Evolutionary conservation across 495 filamentous ascomycete species (phyloP).

Genomic region (Xylaria scruposa): DNA sequence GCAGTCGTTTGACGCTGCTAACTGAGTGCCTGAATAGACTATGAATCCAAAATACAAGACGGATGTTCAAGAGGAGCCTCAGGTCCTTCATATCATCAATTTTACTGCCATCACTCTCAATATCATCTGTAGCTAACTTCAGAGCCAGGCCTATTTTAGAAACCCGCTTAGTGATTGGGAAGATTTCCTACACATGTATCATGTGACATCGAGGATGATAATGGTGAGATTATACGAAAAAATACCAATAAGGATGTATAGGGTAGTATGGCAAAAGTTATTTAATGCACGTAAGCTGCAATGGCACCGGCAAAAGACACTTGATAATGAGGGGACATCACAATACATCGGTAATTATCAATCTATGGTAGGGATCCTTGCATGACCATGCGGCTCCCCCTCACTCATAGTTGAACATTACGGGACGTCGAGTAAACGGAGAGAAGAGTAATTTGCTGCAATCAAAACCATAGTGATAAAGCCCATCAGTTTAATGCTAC

Average conservation of each 20-base stretch:
- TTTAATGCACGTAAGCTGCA: background rate
- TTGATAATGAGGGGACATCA: background rate
- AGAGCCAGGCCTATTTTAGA: background rate
- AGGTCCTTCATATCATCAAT: background rate
- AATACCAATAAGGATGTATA: background rate
- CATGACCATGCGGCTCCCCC: background rate
- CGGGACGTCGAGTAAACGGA: too few species aligned
- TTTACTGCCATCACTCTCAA: background rate
- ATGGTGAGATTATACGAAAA: background rate
- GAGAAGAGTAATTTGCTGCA: background rate
- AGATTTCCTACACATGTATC: background rate
- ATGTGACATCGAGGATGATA: background rate
- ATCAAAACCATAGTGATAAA: background rate
- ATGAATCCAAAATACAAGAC: background rate
- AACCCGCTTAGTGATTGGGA: background rate
- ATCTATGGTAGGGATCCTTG: too few species aligned
- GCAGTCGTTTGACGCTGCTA: background rate
- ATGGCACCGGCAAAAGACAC: conserved; percentile 7
- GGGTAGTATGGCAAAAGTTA: background rate
- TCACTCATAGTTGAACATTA: background rate
- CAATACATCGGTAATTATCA: background rate
- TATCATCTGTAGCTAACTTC: background rate
- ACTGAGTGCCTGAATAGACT: background rate
- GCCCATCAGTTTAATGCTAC: background rate
- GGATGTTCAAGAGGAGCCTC: background rate